phyloP scores from a whole-genome alignment of 208 protist species.

The Leishmania major region DNA sequence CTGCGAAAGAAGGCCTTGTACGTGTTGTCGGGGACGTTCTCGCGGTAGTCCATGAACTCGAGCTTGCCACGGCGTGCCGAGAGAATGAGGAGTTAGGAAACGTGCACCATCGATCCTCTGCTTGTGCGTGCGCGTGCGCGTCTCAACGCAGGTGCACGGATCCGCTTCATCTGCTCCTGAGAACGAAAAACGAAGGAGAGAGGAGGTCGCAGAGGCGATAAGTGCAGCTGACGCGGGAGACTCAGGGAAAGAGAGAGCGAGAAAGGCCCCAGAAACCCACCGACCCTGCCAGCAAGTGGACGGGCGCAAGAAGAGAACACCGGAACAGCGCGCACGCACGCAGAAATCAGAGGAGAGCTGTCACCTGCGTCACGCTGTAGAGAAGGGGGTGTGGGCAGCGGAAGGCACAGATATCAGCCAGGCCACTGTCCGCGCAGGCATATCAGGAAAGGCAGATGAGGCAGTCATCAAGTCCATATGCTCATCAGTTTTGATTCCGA shows the following conservation, averaged over 20 bases:
- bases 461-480: background rate
- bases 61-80: slow-evolving; percentile 84
- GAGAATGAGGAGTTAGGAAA: slow-evolving; percentile 89
- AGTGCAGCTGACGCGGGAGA: background rate
- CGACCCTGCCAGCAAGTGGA: background rate
- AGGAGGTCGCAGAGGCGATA: background rate
- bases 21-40: slow-evolving; percentile 58
- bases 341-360: background rate
- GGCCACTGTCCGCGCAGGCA: background rate
- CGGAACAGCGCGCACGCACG: background rate
- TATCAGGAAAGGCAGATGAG: background rate
- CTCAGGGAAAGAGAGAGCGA: slow-evolving; percentile 10
- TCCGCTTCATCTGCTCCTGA: background rate
- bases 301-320: background rate
- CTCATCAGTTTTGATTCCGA: background rate
- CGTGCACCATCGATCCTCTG: slow-evolving; percentile 20
- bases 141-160: background rate
- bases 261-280: background rate
- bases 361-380: background rate
- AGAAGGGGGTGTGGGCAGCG: background rate
- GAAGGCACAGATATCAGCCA: background rate
- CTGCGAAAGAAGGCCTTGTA: slow-evolving; percentile 90
- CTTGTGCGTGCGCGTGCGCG: background rate
- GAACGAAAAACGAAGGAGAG: background rate
- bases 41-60: slow-evolving; percentile 82